phyloP scores from a whole-genome alignment of 139 green algal genomes.

The Haematococcus lacustris region DNA sequence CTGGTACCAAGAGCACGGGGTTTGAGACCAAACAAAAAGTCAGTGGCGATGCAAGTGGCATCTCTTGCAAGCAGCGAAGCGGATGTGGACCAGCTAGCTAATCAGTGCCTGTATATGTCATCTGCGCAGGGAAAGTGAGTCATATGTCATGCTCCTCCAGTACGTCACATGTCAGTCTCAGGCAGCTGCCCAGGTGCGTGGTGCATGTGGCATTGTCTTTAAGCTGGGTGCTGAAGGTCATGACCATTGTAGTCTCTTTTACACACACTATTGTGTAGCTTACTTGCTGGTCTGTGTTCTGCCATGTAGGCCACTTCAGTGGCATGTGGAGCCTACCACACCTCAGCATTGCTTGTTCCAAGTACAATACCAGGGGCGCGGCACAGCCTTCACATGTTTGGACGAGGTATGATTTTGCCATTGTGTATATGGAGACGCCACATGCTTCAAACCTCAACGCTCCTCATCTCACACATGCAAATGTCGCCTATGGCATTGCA shows the following conservation, averaged over 20 bases:
- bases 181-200: constrained; percentile 48
- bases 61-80: too few species aligned
- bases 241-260: too few species aligned
- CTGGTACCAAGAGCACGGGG: constrained; percentile 55
- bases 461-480: too few species aligned
- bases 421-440: too few species aligned
- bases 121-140: constrained; percentile 55
- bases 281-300: too few species aligned
- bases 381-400: constrained; percentile 38
- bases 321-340: constrained; percentile 63
- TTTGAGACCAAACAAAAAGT: constrained; percentile 50
- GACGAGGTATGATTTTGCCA: constrained; percentile 18
- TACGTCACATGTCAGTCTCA: constrained; percentile 62
- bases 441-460: too few species aligned
- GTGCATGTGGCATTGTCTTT: too few species aligned
- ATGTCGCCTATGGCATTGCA: constrained; percentile 7
- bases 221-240: too few species aligned
- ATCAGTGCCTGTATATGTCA: too few species aligned
- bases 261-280: too few species aligned
- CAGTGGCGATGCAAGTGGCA: too few species aligned
- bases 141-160: constrained; percentile 50
- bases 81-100: too few species aligned
- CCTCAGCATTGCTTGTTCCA: constrained; percentile 42
- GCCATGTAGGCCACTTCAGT: constrained; percentile 51
- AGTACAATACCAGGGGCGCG: background rate